Evolutionary conservation across 495 filamentous ascomycete genomes (phyloP).

Genomic region (Aspergillus sparsus): DNA sequence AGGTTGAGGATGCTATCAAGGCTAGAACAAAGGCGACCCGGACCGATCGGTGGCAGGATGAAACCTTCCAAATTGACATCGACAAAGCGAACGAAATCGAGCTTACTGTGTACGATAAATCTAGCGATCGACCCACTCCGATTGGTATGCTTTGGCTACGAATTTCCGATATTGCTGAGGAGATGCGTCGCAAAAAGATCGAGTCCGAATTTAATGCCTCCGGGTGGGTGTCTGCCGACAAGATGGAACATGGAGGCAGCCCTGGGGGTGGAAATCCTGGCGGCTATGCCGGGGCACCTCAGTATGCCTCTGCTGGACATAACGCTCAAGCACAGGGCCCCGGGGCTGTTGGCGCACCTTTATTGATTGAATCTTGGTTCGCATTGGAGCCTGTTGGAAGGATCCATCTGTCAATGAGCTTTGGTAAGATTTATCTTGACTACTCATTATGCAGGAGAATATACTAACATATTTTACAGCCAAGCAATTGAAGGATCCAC

Average conservation of each 20-base stretch:
- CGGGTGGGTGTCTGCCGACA: constrained; percentile 96
- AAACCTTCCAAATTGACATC: constrained; percentile 85
- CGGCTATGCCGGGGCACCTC: constrained; percentile 41
- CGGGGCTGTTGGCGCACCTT: constrained; percentile 37
- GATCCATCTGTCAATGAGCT: constrained; percentile 84
- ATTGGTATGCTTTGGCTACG: constrained; percentile 96
- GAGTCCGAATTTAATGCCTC: constrained; percentile 87
- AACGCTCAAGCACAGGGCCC: constrained; percentile 27
- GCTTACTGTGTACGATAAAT: constrained; percentile 94
- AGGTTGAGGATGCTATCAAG: constrained; percentile 91
- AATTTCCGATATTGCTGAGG: constrained; percentile 95
- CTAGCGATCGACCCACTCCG: constrained; percentile 81
- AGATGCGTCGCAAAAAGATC: constrained; percentile 96
- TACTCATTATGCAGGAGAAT: not conserved
- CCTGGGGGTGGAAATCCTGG: constrained; percentile 45
- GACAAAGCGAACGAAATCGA: constrained; percentile 99
- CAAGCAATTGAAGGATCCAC: constrained; percentile 67
- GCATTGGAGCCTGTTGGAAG: constrained; percentile 91
- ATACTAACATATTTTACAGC: constrained; percentile 49
- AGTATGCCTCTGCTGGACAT: constrained; percentile 31
- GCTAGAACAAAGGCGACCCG: constrained; percentile 85
- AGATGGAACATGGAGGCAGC: constrained; percentile 65
- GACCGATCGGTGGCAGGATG: constrained; percentile 87
- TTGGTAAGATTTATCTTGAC: constrained; percentile 56
- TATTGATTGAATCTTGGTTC: constrained; percentile 93